These are phyloP conservation scores for Lactifluus pinguis DNA, from an alignment of 768 basidiomycete species.

Conservation along the genomic window DNA sequence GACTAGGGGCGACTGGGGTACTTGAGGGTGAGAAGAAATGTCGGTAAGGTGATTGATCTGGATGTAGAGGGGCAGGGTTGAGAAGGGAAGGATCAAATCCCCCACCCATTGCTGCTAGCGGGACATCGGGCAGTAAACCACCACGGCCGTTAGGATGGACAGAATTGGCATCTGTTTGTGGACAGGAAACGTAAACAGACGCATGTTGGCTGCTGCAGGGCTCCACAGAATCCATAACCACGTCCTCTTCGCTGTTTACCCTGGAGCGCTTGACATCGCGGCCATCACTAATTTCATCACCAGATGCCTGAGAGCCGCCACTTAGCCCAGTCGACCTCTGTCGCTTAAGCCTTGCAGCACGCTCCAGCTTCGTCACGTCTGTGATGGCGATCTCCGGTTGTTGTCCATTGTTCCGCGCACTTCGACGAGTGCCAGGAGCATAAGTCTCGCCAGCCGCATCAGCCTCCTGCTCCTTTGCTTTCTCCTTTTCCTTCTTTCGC, in stretches of 20 bases:
- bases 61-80: slow-evolving; percentile 8
- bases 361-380: slow-evolving; percentile 66
- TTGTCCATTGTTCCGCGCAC: slow-evolving; percentile 64
- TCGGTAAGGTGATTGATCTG: neutral
- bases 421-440: slow-evolving; percentile 52
- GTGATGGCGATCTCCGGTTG: slow-evolving; percentile 64
- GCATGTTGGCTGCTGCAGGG: slow-evolving; percentile 1
- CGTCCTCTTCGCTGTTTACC: slow-evolving; percentile 19
- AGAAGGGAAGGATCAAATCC: slow-evolving; percentile 16
- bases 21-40: slow-evolving; percentile 9
- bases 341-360: slow-evolving; percentile 40
- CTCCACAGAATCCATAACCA: slow-evolving; percentile 10
- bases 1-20: slow-evolving; percentile 17
- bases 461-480: slow-evolving; percentile 28
- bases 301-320: slow-evolving; percentile 21
- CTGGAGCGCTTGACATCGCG: slow-evolving; percentile 15
- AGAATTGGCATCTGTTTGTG: neutral
- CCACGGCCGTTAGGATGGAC: neutral
- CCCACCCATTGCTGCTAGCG: slow-evolving; percentile 9
- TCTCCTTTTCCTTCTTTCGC: slow-evolving; percentile 26
- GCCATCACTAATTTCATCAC: slow-evolving; percentile 17
- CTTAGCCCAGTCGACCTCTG: slow-evolving; percentile 44
- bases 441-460: slow-evolving; percentile 29
- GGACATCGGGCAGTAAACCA: slow-evolving; percentile 11
- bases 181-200: slow-evolving; percentile 11